Conservation (phyloP, 2,329 filamentous ascomycete species). For the Phialemoniopsis sp. region DNA sequence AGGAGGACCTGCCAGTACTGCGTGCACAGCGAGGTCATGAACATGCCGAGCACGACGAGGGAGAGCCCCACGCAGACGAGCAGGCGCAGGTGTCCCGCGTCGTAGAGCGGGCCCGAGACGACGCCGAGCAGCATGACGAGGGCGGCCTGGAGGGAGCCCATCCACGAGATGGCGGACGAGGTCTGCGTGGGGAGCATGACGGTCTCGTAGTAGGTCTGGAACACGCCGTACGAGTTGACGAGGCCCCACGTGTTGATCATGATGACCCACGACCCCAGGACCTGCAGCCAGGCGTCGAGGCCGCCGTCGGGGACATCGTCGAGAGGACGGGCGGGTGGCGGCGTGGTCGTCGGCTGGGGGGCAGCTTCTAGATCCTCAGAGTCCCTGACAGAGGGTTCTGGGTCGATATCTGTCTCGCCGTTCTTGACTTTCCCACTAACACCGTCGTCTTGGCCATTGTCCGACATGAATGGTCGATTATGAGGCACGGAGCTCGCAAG, state of each 20-base stretch:
- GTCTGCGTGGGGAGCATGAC: slow-evolving; percentile 22
- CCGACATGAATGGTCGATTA: no score
- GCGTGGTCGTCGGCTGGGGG: no score
- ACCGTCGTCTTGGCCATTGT: no score
- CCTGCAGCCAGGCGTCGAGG: slow-evolving; percentile 32
- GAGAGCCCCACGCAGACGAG: slow-evolving; percentile 28
- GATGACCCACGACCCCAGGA: slow-evolving; percentile 29
- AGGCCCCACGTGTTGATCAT: slow-evolving; percentile 32
- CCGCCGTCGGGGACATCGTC: slow-evolving; percentile 26
- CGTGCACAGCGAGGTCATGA: slow-evolving; percentile 39
- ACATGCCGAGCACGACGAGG: slow-evolving; percentile 32
- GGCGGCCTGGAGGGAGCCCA: slow-evolving; percentile 35
- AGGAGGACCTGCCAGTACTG: slow-evolving; percentile 38
- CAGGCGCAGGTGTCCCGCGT: slow-evolving; percentile 33
- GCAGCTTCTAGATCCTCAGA: no score
- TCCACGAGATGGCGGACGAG: slow-evolving; percentile 31
- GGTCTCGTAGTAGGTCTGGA: slow-evolving; percentile 38
- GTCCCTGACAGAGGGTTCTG: no score
- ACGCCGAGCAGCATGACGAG: slow-evolving; percentile 34
- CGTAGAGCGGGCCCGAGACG: slow-evolving; percentile 34
- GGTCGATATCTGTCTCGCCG: no score
- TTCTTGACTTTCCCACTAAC: no score
- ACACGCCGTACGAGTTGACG: slow-evolving; percentile 33
- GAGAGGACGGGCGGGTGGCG: neutral
- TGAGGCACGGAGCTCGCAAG: no score